Conservation (phyloP, 139 green algal genomes). For the Spirogloea muscicola region DNA sequence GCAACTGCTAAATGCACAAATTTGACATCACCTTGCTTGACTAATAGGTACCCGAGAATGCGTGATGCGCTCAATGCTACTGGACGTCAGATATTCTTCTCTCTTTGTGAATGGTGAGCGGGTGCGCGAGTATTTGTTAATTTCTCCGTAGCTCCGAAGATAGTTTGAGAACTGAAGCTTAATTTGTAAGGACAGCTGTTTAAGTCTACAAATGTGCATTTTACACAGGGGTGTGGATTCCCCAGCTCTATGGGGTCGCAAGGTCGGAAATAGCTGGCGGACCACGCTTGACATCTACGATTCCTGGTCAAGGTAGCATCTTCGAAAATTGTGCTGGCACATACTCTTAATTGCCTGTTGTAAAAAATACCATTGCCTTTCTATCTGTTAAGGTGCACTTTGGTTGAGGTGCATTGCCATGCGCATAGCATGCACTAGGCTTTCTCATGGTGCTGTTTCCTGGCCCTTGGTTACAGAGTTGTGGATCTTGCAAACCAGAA, state of each 20-base stretch:
- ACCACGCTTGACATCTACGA: slow-evolving; percentile 32
- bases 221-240: background rate
- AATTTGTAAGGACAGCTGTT: too few relatives aligned
- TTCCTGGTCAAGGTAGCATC: background rate
- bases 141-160: slow-evolving; percentile 2
- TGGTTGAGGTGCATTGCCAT: too few relatives aligned
- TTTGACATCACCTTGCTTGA: too few relatives aligned
- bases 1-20: too few relatives aligned
- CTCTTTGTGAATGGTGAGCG: slow-evolving; percentile 21
- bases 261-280: slow-evolving; percentile 11
- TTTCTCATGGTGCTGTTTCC: too few relatives aligned
- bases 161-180: too few relatives aligned
- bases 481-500: slow-evolving; percentile 7
- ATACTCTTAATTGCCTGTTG: background rate
- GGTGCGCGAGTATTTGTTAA: background rate
- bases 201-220: too few relatives aligned
- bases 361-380: background rate
- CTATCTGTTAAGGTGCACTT: background rate
- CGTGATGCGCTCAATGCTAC: slow-evolving; percentile 2
- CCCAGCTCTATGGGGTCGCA: slow-evolving; percentile 2
- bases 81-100: slow-evolving; percentile 26
- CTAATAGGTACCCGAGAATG: slow-evolving; percentile 4
- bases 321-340: background rate
- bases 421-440: too few relatives aligned
- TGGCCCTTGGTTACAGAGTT: too few relatives aligned